Base-by-base conservation (phyloP, 306 rosid species). In the Citrullus mucosospermus region DNA sequence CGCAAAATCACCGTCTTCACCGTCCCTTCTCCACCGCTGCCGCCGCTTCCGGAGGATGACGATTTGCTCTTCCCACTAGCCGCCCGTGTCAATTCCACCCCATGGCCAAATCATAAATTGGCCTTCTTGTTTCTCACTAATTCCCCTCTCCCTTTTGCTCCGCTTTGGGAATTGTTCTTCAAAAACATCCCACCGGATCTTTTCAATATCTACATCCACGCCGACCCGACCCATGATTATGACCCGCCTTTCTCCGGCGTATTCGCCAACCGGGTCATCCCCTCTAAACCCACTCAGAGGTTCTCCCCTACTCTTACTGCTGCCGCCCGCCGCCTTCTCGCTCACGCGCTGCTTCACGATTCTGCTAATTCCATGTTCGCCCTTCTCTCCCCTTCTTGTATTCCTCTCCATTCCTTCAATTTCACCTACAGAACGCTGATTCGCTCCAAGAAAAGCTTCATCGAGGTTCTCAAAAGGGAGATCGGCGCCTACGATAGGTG, bases 81-180 rank as follows among this genome's bases (percentile, higher is more conserved):
- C 1, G 46, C 89, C 16, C 68, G 34, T 3, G 90, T 82, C 6
- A 85, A 86, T 4, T 63, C 84, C 14, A 80, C 82, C 69, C 86
- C 91, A 6, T 30, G 75, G 1, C 85, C 83, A 4, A 80, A 88
- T 0, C 79, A 22, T n/a, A 89, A 89, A 25, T 48, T 91, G 15
- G 96, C 94, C 2, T 89, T 91, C 85, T 79, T 89, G 89, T 91
- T 91, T 76, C 81, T 91, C 51, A 93, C 96, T 25, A 88, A 81
- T 2, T 61, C 81, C 0, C 86, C 92, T 48, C 90, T 93, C 51
- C 94, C 91, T 6, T 87, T 89, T 11, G 89, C 96, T 0, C 92
- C 93, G 0, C 83, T 89, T 0, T 91, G 98, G 96, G 91, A 93
- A 41, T 55, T 83, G 1, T 91, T 79, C 76, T 91, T 91, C 79